These are phyloP conservation scores for Boletus sp. DNA, from an alignment of 1,284 basidiomycete genomes.

Conservation along the genomic window DNA sequence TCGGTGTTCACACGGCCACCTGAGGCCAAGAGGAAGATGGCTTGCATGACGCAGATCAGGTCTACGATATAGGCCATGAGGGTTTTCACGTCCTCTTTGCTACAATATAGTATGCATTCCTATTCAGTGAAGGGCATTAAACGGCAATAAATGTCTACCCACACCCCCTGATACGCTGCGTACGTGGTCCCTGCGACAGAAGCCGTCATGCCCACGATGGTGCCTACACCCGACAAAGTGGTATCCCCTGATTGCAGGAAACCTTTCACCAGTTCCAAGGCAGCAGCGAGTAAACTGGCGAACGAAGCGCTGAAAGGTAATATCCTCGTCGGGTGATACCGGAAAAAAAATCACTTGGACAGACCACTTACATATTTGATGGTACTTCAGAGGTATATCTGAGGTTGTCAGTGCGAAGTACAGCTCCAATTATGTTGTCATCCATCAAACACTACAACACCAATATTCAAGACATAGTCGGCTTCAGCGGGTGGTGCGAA, in stretches of 20 bases:
- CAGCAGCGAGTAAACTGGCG: not conserved
- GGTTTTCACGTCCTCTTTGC: constrained; percentile 8
- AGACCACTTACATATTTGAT: constrained; percentile 1
- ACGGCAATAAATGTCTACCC: not conserved
- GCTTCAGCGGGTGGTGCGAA: not conserved
- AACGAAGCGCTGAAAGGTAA: constrained; percentile 3
- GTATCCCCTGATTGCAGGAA: not conserved
- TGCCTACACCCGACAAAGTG: not conserved
- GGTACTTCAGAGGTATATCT: constrained; percentile 9
- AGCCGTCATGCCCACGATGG: not conserved
- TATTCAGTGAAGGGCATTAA: not conserved
- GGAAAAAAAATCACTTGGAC: not conserved
- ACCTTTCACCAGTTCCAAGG: not conserved
- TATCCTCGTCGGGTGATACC: not conserved
- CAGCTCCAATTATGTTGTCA: constrained; percentile 9
- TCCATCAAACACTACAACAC: constrained; percentile 6
- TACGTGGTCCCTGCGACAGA: constrained; percentile 16
- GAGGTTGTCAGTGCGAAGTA: constrained; percentile 8
- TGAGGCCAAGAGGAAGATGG: constrained; percentile 13
- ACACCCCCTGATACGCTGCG: constrained; percentile 9
- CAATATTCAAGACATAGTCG: not conserved
- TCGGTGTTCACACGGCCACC: not conserved
- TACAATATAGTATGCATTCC: not conserved
- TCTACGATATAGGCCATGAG: constrained; percentile 27
- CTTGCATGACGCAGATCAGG: constrained; percentile 24